Base-by-base conservation (phyloP, 2,329 filamentous ascomycete species). In the Pezizomycotina sp. region DNA sequence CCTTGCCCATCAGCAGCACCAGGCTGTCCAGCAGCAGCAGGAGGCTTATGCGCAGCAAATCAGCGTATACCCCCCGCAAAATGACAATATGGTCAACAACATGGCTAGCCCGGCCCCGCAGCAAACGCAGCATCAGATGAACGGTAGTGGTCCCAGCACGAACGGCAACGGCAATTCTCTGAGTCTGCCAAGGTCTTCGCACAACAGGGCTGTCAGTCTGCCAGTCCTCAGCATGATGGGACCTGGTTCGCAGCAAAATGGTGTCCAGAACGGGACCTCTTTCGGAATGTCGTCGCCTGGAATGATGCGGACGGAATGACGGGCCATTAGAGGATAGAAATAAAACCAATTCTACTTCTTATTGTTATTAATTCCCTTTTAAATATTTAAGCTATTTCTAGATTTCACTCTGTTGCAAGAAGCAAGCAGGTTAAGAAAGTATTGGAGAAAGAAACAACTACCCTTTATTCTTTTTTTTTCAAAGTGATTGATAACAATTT, bases 181-280 rank as follows among this genome's bases (percentile, higher is more conserved):
- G 34, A 34, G 48, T 34, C 36, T 63, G 62, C 27, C 64, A 68
- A 38, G 65, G 66, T 27, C 66, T 68, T 35, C 37, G 46, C 73
- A 77, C 53, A 86, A 72, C 53, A 76, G 89, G 23, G 83, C 89
- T 21, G 82, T 93, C 42, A 92, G 83, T 55, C 63, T 98, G 52
- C 89, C 89, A 1, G 71, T 68, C 4, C 65, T 77, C 35, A 71
- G 69, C 1, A 69, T 71, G 12, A 69, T 68, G 10, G 70, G 72
- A 36, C 68, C 74, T 23, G 39, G 39, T 30, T 25, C 35, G 56
- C n/a, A n/a, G n/a, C n/a, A n/a, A n/a, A 73, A 73, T 34, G 66
- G 68, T 27, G 63, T 62, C 36, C 64, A 60, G 45, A 66, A 63
- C 55, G 62, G 63, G 25, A 62, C 60, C 50, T 63, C 62, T 46